Evolutionary conservation across 495 filamentous ascomycete species (phyloP).

Genomic region (Acidiella bohemica): DNA sequence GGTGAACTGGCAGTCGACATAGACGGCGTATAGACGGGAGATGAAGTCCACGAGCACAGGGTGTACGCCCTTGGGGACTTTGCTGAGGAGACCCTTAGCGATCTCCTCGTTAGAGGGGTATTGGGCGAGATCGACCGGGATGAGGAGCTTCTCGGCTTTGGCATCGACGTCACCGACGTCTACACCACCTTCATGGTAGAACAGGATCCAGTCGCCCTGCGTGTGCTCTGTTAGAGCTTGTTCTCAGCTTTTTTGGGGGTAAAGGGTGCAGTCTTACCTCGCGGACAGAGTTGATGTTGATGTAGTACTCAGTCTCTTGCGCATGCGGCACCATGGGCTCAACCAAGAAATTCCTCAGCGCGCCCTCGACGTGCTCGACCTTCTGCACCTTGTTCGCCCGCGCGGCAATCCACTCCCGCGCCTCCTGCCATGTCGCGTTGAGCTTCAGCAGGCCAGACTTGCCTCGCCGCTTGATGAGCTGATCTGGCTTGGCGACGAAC

Average conservation of each 20-base stretch:
- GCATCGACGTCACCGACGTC: conserved; percentile 98
- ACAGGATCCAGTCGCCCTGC: conserved; percentile 98
- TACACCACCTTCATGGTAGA: conserved; percentile 98
- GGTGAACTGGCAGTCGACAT: conserved; percentile 99
- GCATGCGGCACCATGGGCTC: conserved; percentile 97
- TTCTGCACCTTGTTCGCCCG: conserved; percentile 79
- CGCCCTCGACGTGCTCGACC: conserved; percentile 83
- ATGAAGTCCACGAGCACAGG: conserved; percentile 99
- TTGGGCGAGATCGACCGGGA: conserved; percentile 87
- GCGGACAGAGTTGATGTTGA: conserved; percentile 88
- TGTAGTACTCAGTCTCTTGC: conserved; percentile 89
- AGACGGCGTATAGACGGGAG: conserved; percentile 85
- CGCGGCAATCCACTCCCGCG: conserved; percentile 81
- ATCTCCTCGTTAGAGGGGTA: conserved; percentile 95
- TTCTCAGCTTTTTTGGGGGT: no score
- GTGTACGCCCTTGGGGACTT: conserved; percentile 90
- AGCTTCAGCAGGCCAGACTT: conserved; percentile 94
- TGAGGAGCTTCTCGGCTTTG: conserved; percentile 95
- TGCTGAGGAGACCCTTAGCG: conserved; percentile 66
- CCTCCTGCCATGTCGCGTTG: conserved; percentile 95
- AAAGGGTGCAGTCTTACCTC: no score
- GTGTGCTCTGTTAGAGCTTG: no score
- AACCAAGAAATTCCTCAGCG: conserved; percentile 87
- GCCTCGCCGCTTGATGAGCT: conserved; percentile 96
- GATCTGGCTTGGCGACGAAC: conserved; percentile 99